phyloP scores from a whole-genome alignment of 495 filamentous ascomycete genomes.

The Rhizodiscina lignyota region DNA sequence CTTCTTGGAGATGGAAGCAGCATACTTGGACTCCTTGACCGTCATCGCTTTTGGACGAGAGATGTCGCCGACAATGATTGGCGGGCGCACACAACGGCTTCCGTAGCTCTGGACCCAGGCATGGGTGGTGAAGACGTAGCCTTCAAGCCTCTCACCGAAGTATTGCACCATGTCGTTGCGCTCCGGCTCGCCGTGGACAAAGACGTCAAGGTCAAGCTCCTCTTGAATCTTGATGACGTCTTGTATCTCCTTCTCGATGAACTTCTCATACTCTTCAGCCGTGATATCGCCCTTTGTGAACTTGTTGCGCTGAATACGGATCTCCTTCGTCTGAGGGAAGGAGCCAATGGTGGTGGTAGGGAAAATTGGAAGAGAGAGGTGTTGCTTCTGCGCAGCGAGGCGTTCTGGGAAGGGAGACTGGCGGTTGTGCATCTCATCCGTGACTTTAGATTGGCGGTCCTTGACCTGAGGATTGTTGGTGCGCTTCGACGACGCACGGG shows the following conservation, averaged over 20 bases:
- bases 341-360: conserved; percentile 98
- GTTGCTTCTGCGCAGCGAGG: conserved; percentile 68
- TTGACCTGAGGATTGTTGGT: conserved; percentile 96
- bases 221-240: conserved; percentile 91
- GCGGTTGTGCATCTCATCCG: conserved; percentile 72
- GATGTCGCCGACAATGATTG: conserved; percentile 96
- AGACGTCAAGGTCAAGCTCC: conserved; percentile 89
- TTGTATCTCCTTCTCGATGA: conserved; percentile 96
- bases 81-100: conserved; percentile 92
- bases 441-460: conserved; percentile 79
- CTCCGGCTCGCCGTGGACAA: conserved; percentile 96
- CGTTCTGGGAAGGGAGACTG: conserved; percentile 71
- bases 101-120: conserved; percentile 98
- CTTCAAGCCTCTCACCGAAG: conserved; percentile 92
- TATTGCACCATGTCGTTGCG: conserved; percentile 99
- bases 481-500: conserved; percentile 75
- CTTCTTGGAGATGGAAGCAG: conserved; percentile 87
- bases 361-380: conserved; percentile 86
- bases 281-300: conserved; percentile 97
- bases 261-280: conserved; percentile 80
- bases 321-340: conserved; percentile 98
- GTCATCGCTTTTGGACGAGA: conserved; percentile 94
- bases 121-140: conserved; percentile 97
- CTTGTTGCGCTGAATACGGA: conserved; percentile 88
- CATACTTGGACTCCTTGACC: conserved; percentile 99